Conservation (phyloP, 495 filamentous ascomycete species). For the Tuber aestivum region DNA sequence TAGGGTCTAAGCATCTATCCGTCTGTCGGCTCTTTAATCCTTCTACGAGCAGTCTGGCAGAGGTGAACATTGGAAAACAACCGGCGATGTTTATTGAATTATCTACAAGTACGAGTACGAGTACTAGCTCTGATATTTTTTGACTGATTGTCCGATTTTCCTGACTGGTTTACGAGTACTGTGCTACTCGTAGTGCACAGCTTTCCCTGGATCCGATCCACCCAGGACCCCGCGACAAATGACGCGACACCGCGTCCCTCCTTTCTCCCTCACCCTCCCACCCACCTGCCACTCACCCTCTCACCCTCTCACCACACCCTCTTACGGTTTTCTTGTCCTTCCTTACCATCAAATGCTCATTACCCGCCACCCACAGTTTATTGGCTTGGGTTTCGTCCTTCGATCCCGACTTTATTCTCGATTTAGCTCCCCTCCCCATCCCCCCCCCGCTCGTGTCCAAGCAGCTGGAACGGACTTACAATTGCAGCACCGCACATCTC, state of each 20-base stretch:
- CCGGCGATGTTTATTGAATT: neutral
- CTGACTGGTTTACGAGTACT: neutral
- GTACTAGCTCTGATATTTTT: neutral
- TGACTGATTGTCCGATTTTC: neutral
- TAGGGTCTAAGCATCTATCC: neutral
- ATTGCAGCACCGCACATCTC: conserved; percentile 30
- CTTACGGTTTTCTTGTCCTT: conserved; percentile 13
- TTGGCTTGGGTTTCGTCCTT: conserved; percentile 20
- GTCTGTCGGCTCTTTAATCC: neutral
- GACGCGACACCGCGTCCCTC: conserved; percentile 32
- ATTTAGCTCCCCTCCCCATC: conserved; percentile 31
- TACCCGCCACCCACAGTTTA: conserved; percentile 38
- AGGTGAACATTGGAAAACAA: neutral
- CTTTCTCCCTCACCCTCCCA: neutral
- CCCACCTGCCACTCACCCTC: neutral
- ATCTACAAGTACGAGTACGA: neutral
- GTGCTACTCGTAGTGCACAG: too few species aligned
- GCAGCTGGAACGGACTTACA: conserved; percentile 35
- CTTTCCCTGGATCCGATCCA: conserved; percentile 20
- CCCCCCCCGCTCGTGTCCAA: conserved; percentile 38
- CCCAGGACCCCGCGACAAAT: conserved; percentile 34
- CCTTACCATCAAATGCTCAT: conserved; percentile 29
- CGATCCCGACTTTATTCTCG: conserved; percentile 36
- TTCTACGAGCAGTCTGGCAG: neutral
- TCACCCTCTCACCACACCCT: conserved; percentile 10